Percentiles rank a stretch among this genome's conserved stretches.
Conservation (phyloP, 2,329 filamentous ascomycete genomes). For the Celoporthe dispersa region DNA sequence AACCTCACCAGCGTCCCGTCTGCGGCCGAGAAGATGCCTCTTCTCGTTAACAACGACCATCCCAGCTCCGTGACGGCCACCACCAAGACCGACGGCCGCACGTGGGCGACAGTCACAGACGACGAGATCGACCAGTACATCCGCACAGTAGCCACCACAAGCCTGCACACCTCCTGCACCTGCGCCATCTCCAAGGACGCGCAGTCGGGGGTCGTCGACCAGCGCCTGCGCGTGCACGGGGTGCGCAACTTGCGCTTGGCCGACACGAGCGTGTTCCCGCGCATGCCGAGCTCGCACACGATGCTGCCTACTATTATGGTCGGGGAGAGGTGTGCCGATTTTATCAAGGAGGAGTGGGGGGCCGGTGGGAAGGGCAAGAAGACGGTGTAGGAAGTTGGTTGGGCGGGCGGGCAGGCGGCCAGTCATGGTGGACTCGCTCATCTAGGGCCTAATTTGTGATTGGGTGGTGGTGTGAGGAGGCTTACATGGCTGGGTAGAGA, state of each 20-base stretch:
- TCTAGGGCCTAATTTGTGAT: no score
- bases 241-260: constrained; percentile 33
- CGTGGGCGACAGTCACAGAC: constrained; percentile 37
- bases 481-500: no score
- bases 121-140: constrained; percentile 38
- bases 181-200: constrained; percentile 41
- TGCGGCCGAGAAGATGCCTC: background rate
- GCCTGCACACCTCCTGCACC: constrained; percentile 47
- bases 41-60: background rate
- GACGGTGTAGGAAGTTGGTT: background rate
- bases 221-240: constrained; percentile 35
- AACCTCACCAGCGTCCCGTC: background rate
- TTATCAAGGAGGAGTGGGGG: constrained; percentile 33
- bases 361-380: background rate
- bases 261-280: constrained; percentile 40
- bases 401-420: no score
- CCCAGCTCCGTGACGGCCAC: background rate
- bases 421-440: no score
- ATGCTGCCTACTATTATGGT: constrained; percentile 39
- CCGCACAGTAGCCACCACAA: constrained; percentile 30
- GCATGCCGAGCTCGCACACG: constrained; percentile 36
- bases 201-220: constrained; percentile 34
- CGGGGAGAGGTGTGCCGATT: constrained; percentile 39
- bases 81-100: constrained; percentile 10
- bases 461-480: no score